Percentiles rank a stretch among this genome's conserved stretches.
These are phyloP conservation scores for Rhizopogon vinicolor DNA, from an alignment of 768 basidiomycete genomes.

Conservation along the genomic window DNA sequence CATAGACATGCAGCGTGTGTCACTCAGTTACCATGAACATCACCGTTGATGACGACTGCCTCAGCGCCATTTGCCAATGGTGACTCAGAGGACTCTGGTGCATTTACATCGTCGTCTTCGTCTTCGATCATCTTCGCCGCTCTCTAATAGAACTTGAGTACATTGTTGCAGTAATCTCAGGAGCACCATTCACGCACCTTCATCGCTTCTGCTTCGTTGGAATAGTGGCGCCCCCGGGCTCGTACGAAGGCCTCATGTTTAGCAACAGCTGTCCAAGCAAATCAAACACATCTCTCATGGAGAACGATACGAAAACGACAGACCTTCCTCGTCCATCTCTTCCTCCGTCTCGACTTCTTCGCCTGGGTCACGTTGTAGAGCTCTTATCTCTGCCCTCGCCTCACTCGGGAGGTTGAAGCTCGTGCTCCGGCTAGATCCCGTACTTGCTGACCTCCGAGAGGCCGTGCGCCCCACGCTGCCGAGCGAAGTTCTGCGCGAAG, in stretches of 20 bases:
- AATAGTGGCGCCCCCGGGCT: slow-evolving; percentile 81
- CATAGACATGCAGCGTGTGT: not conserved
- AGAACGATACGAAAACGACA: not conserved
- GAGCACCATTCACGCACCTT: slow-evolving; percentile 47
- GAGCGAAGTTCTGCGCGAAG: slow-evolving; percentile 71
- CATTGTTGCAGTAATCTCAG: not conserved
- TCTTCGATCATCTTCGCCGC: slow-evolving; percentile 64
- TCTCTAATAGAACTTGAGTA: slow-evolving; percentile 36
- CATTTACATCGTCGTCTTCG: slow-evolving; percentile 20
- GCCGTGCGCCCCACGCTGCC: slow-evolving; percentile 54
- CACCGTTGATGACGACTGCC: slow-evolving; percentile 15
- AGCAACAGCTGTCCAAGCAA: slow-evolving; percentile 52
- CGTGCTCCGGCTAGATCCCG: slow-evolving; percentile 73
- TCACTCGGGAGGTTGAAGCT: slow-evolving; percentile 79
- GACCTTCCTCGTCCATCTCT: slow-evolving; percentile 88
- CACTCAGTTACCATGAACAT: slow-evolving; percentile 10
- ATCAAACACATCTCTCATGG: not conserved
- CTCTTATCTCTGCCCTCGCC: slow-evolving; percentile 54
- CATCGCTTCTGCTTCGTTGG: slow-evolving; percentile 91
- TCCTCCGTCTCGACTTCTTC: slow-evolving; percentile 66
- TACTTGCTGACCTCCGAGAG: slow-evolving; percentile 57
- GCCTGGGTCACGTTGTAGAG: slow-evolving; percentile 34
- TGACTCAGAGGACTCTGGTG: slow-evolving; percentile 13
- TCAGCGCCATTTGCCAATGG: not conserved
- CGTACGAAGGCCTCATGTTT: slow-evolving; percentile 81